Conservation (phyloP, 495 filamentous ascomycete species). For the Penicillium cosmopolitanum region DNA sequence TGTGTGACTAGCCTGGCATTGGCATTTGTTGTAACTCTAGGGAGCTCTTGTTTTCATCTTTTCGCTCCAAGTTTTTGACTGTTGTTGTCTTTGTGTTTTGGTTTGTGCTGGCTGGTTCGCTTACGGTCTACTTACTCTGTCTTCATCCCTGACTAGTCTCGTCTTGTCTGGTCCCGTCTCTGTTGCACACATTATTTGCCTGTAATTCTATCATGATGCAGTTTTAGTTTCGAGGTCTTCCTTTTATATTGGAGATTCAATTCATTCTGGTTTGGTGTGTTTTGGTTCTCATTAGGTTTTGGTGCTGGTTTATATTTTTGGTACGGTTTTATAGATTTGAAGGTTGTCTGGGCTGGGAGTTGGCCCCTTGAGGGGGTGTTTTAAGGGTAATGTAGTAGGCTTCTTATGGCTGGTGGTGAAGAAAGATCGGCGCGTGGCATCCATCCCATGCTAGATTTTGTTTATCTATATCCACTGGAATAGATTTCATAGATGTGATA, state of each 20-base stretch:
- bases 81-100: constrained; percentile 18
- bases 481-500: too few species aligned
- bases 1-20: constrained; percentile 28
- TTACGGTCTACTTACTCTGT: constrained; percentile 17
- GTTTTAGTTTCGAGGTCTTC: constrained; percentile 28
- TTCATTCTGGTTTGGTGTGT: constrained; percentile 2
- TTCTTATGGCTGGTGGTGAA: too few species aligned
- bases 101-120: constrained; percentile 19
- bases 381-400: too few species aligned
- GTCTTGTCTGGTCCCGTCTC: not conserved
- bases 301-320: not conserved
- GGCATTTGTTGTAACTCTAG: constrained; percentile 36
- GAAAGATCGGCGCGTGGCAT: too few species aligned
- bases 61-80: too few species aligned
- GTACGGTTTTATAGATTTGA: not conserved
- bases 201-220: constrained; percentile 49
- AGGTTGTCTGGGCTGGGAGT: too few species aligned
- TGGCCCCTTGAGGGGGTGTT: too few species aligned
- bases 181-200: constrained; percentile 14
- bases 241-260: not conserved
- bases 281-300: not conserved
- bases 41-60: constrained; percentile 22
- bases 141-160: too few species aligned
- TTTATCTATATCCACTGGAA: too few species aligned
- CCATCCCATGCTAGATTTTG: too few species aligned